Percentiles rank a stretch among this genome's conserved stretches.
Evolutionary conservation across 495 filamentous ascomycete species (phyloP).

Genomic region (Physcia stellaris): DNA sequence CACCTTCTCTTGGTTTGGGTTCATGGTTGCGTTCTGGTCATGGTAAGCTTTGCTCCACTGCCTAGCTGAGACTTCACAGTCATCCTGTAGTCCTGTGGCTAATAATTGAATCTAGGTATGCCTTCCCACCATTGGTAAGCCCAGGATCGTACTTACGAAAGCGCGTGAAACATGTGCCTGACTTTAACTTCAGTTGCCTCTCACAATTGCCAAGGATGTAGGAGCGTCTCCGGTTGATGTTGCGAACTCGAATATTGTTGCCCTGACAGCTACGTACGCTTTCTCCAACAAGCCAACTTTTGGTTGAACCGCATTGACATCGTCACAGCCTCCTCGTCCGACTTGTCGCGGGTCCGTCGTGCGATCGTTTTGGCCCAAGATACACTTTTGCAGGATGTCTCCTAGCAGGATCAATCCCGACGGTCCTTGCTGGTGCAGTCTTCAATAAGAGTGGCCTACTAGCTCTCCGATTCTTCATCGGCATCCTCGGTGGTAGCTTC

Average conservation of each 20-base stretch:
- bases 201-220: constrained; percentile 68
- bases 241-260: constrained; percentile 85
- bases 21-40: constrained; percentile 90
- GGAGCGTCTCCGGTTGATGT: constrained; percentile 56
- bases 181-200: constrained; percentile 39
- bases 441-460: constrained; percentile 56
- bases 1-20: constrained; percentile 90
- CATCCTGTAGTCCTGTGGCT: no score
- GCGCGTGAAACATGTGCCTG: not conserved
- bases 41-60: constrained; percentile 41
- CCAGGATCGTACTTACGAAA: constrained; percentile 9
- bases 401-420: constrained; percentile 65
- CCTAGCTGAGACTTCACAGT: no score
- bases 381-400: constrained; percentile 65
- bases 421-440: constrained; percentile 68
- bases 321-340: constrained; percentile 56
- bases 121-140: constrained; percentile 73
- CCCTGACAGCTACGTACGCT: constrained; percentile 63
- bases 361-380: constrained; percentile 74
- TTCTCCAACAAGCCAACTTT: not conserved
- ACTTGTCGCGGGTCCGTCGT: constrained; percentile 68
- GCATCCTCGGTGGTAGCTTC: constrained; percentile 80
- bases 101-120: constrained; percentile 26
- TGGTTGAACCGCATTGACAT: constrained; percentile 10
- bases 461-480: constrained; percentile 78